Percentiles rank a stretch among this genome's conserved stretches.
These are phyloP conservation scores for Tetrastigma voinierianum DNA, from an alignment of 164 flowering plant species.

Conservation along the genomic window DNA sequence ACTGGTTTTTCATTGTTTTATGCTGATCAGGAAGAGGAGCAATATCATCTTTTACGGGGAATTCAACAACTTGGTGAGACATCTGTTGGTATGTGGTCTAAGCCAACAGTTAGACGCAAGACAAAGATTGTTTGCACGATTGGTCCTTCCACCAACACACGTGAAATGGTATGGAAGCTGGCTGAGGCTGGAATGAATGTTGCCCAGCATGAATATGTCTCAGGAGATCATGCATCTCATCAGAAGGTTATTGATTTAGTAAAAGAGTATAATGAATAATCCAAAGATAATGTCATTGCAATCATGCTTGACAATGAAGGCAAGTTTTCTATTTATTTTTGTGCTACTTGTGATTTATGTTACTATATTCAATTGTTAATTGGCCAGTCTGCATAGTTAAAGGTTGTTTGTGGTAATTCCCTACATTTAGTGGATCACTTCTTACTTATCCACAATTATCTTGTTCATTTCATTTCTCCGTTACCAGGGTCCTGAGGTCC, in stretches of 20 bases:
- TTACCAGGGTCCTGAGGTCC: slow-evolving; percentile 93
- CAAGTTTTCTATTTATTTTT: slow-evolving; percentile 15
- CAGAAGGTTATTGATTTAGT: slow-evolving; percentile 94
- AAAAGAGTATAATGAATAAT: slow-evolving; percentile 83
- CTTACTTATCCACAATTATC: no score
- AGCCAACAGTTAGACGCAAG: slow-evolving; percentile 72
- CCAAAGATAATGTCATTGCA: slow-evolving; percentile 80
- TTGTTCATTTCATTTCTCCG: slow-evolving; percentile 4
- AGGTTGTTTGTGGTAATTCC: no score
- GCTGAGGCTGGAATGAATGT: slow-evolving; percentile 99
- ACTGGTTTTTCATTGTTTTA: neutral
- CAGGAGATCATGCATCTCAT: slow-evolving; percentile 98
- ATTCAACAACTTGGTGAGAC: slow-evolving; percentile 51
- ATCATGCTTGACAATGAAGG: slow-evolving; percentile 99
- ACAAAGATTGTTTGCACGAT: slow-evolving; percentile 95
- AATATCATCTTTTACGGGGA: slow-evolving; percentile 38
- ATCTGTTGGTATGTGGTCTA: slow-evolving; percentile 71
- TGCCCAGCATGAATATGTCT: slow-evolving; percentile 92
- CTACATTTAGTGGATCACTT: neutral
- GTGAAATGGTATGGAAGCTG: slow-evolving; percentile 98
- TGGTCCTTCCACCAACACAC: slow-evolving; percentile 88
- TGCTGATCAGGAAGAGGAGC: slow-evolving; percentile 44
- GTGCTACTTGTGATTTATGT: neutral
- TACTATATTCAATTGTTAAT: neutral
- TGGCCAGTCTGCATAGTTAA: no score